Evolutionary conservation across 129 eudicot genomes (phyloP), one percentile per base, ranked within the genome.

Genomic region (Helianthus tuberosus): DNA sequence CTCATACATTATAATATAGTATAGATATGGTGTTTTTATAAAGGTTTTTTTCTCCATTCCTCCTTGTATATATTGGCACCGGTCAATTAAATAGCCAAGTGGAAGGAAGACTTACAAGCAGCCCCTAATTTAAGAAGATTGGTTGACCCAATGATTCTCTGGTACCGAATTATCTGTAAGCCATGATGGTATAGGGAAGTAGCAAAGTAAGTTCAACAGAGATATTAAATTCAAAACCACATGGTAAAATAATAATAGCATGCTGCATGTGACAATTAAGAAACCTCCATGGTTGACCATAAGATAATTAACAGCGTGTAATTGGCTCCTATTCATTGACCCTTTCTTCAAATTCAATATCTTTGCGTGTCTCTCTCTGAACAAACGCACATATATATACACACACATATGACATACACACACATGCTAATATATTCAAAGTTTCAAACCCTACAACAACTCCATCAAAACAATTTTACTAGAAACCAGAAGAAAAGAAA

Each of bases 211-310:
- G 32, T 27, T 27, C 32, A 27, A 27, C 1, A 27, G 32, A 27
- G 32, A 32, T 32, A 61, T 61, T 38, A 61, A 44, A 66, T 43
- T 41, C 1, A 66, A 1, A 35, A 16, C 46, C 17, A 48, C 54
- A 66, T 66, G 68, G 12, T 76, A 20, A 9, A 36, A 6, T 77
- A 77, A 69, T 60, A 68, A 69, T 39, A 17, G 11, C 2, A 20
- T 27, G 38, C 12, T 77, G 71, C 63, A 49, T 49, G 64, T 77
- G 38, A 36, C 71, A 77, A n/a, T n/a, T n/a, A n/a, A 49, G 71
- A 61, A 77, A 61, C 81, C 71, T 49, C 65, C 51, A 39, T 50
- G 64, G 25, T 77, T 77, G 81, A 77, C 81, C 64, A 59, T 48
- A 17, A 17, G 4, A 38, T 60, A 77, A 27, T 27, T 27, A 27